A percentile compares a stretch with the other conserved stretches of the same genome.
phyloP scores from a whole-genome alignment of 75 land plant genomes.

The Cunninghamia lanceolata region DNA sequence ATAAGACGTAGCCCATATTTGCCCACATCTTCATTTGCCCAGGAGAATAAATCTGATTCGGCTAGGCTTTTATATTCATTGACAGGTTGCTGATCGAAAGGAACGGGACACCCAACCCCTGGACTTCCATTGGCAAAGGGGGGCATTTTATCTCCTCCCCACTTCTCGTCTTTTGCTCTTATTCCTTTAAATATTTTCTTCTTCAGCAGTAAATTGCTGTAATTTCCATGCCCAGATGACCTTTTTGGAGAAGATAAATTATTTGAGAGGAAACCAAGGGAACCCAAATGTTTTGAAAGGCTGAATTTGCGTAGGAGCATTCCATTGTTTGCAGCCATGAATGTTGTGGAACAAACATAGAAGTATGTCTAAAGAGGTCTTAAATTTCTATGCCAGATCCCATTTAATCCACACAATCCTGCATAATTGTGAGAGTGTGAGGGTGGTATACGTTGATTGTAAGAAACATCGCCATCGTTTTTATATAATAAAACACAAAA shows the following conservation, averaged over 20 bases:
- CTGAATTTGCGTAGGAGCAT: not conserved
- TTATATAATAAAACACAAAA: not conserved
- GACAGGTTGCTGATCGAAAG: constrained; percentile 86
- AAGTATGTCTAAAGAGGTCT: not conserved
- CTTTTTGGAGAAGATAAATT: not conserved
- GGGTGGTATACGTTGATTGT: not conserved
- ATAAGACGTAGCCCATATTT: constrained; percentile 49
- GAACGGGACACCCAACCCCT: constrained; percentile 78
- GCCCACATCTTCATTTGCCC: constrained; percentile 72
- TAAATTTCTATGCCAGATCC: not conserved
- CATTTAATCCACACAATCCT: not conserved
- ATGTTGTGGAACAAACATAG: not conserved
- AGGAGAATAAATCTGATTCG: constrained; percentile 72
- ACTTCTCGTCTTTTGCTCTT: not conserved
- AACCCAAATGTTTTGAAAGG: not conserved
- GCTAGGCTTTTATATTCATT: constrained; percentile 79
- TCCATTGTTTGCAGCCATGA: constrained; percentile 5
- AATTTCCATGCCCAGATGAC: not conserved
- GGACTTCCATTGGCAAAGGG: constrained; percentile 54
- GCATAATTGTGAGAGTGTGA: not conserved
- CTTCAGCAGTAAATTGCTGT: not conserved
- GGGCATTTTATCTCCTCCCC: constrained; percentile 3
- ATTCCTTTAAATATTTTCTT: not conserved
- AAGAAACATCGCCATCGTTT: not conserved
- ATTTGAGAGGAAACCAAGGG: not conserved